These are phyloP conservation scores for Alternaria arborescens DNA, from an alignment of 2,329 filamentous ascomycete species.

Conservation along the genomic window DNA sequence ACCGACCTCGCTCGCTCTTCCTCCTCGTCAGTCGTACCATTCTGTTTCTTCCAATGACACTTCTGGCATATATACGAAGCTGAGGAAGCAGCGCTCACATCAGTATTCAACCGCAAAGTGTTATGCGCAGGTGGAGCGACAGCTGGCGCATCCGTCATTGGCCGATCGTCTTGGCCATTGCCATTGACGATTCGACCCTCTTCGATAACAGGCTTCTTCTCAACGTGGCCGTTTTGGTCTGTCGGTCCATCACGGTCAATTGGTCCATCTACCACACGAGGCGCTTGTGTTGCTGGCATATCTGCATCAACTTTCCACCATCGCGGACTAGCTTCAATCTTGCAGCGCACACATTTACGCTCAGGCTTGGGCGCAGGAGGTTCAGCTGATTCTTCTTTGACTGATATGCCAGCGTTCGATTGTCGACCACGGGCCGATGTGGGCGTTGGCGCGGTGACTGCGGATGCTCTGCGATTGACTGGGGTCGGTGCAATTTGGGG, in stretches of 20 bases:
- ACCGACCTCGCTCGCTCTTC: constrained; percentile 41
- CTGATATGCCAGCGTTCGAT: constrained; percentile 45
- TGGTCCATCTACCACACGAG: constrained; percentile 33
- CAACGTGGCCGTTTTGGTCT: constrained; percentile 25
- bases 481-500: constrained; percentile 41
- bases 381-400: constrained; percentile 51
- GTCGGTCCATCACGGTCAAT: constrained; percentile 30
- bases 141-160: constrained; percentile 43
- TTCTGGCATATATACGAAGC: constrained; percentile 57
- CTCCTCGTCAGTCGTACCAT: constrained; percentile 43
- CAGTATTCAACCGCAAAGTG: constrained; percentile 36
- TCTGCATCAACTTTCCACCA: constrained; percentile 54
- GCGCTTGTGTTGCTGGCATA: constrained; percentile 12
- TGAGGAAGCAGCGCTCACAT: constrained; percentile 22
- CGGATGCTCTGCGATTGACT: constrained; percentile 54
- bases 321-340: constrained; percentile 74
- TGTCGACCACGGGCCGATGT: constrained; percentile 45
- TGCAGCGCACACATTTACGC: constrained; percentile 56
- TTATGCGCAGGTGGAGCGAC: constrained; percentile 24
- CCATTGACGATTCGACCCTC: constrained; percentile 33
- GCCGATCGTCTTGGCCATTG: constrained; percentile 33
- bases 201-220: constrained; percentile 27
- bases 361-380: constrained; percentile 40
- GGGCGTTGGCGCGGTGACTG: constrained; percentile 43
- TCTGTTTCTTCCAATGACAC: constrained; percentile 57